Conservation (phyloP, 2,329 filamentous ascomycete species). For the Pestalotiopsis sp. region DNA sequence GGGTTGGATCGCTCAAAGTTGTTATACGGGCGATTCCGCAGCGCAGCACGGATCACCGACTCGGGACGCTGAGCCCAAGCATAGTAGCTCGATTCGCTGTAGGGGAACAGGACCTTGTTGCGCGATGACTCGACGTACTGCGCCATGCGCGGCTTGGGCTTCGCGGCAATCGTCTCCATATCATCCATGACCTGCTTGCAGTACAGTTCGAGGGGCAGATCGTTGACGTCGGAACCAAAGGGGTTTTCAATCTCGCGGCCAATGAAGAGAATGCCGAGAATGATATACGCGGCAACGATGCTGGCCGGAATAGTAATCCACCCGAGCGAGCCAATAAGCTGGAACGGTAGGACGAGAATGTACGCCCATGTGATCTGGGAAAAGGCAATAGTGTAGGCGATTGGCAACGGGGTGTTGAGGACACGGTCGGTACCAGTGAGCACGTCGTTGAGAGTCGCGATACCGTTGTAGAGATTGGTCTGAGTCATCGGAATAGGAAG, state of each 20-base stretch:
- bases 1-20: slow-evolving; percentile 3
- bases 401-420: slow-evolving; percentile 78
- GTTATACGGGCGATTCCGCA: slow-evolving; percentile 28
- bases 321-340: slow-evolving; percentile 64
- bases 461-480: slow-evolving; percentile 60
- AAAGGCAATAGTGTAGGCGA: slow-evolving; percentile 83
- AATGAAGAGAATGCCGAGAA: slow-evolving; percentile 74
- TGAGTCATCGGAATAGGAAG: slow-evolving; percentile 61
- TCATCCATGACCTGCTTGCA: slow-evolving; percentile 76
- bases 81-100: slow-evolving; percentile 33
- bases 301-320: slow-evolving; percentile 82
- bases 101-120: slow-evolving; percentile 55
- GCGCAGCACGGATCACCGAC: slow-evolving; percentile 25
- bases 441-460: slow-evolving; percentile 71
- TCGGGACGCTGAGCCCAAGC: slow-evolving; percentile 32
- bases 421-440: slow-evolving; percentile 76
- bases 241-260: slow-evolving; percentile 85
- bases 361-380: slow-evolving; percentile 87
- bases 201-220: slow-evolving; percentile 75
- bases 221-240: slow-evolving; percentile 83
- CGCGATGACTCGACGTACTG: slow-evolving; percentile 49
- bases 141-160: slow-evolving; percentile 49
- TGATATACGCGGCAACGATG: slow-evolving; percentile 76
- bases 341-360: slow-evolving; percentile 79
- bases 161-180: slow-evolving; percentile 71